phyloP scores from a whole-genome alignment of 495 filamentous ascomycete species.

The Pseudomonodictys pantanalensis region DNA sequence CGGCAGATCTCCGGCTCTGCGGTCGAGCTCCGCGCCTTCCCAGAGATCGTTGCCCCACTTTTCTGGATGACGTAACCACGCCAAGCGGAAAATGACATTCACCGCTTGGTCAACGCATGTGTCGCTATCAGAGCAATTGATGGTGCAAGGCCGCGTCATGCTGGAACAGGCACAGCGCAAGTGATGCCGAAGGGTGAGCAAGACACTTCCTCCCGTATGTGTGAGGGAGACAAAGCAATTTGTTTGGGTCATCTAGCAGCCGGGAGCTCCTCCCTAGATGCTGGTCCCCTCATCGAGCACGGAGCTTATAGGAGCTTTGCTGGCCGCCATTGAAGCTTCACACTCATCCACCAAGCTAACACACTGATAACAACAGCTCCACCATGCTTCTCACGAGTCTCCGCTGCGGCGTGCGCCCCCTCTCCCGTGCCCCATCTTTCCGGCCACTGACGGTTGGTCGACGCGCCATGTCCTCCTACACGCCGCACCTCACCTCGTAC shows the following conservation, averaged over 20 bases:
- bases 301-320: neutral
- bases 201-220: neutral
- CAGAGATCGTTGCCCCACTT: constrained; percentile 1
- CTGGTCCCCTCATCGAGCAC: no score
- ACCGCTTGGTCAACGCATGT: neutral
- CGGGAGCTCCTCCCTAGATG: no score
- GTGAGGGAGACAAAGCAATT: neutral
- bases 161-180: neutral
- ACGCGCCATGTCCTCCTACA: constrained; percentile 44
- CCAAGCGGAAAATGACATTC: constrained; percentile 3
- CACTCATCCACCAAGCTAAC: constrained; percentile 2
- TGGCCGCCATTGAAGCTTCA: neutral
- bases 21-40: no score
- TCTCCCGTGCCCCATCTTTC: constrained; percentile 8
- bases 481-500: constrained; percentile 73
- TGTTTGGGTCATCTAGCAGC: no score
- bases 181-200: constrained; percentile 5
- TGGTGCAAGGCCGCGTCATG: neutral
- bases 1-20: neutral
- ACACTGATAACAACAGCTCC: constrained; percentile 6
- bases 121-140: no score
- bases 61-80: constrained; percentile 5
- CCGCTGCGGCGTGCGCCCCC: constrained; percentile 8
- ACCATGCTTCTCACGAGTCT: constrained; percentile 26
- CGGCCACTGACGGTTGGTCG: neutral